These are phyloP conservation scores for Davidsoniella eucalypti DNA, from an alignment of 2,329 filamentous ascomycete genomes.

Conservation along the genomic window DNA sequence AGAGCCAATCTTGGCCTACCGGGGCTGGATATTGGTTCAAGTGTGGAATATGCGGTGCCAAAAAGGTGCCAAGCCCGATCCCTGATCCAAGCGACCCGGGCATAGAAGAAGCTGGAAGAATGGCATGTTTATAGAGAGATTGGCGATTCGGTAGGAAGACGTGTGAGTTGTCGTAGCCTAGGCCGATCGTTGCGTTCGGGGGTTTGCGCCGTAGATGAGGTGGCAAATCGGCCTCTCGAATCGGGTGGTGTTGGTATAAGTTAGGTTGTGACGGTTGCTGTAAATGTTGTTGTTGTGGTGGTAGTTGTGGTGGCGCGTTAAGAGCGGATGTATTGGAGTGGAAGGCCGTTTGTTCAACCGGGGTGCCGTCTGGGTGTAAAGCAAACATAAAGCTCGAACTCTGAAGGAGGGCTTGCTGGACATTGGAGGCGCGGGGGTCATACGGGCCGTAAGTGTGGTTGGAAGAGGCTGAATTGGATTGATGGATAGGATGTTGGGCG, in stretches of 20 bases:
- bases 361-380: no score
- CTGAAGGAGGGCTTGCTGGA: no score
- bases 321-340: background rate
- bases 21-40: no score
- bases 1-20: no score
- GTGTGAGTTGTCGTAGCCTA: slow-evolving; percentile 75
- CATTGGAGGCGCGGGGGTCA: background rate
- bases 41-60: no score
- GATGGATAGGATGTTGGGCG: background rate
- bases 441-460: background rate
- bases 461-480: background rate
- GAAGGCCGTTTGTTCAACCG: background rate
- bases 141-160: slow-evolving; percentile 56
- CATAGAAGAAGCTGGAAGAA: slow-evolving; percentile 40
- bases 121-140: slow-evolving; percentile 67
- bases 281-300: no score
- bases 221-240: background rate
- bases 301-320: no score
- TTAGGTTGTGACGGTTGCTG: no score
- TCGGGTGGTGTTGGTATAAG: background rate
- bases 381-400: no score
- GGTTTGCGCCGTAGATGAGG: slow-evolving; percentile 79
- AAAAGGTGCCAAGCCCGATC: no score
- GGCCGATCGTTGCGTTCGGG: slow-evolving; percentile 80
- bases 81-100: no score